Base-by-base conservation (phyloP, 1,284 basidiomycete genomes). In the Ceratobasidium sp. region DNA sequence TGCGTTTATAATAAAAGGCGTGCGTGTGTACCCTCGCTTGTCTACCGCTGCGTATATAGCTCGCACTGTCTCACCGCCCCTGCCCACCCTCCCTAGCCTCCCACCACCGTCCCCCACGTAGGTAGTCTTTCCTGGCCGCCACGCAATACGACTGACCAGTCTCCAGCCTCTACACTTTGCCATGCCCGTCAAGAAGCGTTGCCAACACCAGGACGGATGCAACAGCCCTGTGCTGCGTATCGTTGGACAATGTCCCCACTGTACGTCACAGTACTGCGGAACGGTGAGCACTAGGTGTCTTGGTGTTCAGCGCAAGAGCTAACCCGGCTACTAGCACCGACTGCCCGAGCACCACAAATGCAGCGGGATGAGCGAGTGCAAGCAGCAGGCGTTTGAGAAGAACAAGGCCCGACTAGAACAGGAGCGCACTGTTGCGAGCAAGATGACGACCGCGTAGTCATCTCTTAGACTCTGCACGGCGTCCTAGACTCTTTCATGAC, bases 331-430 rank as follows among this genome's bases (percentile, higher is more conserved):
- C 3, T 78, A 94, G 92, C 92, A 94, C 80, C 92, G 92, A 78
- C 85, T 93, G 78, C 92, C 92, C 9, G 92, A 94, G 80, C 91
- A 92, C 79, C 92, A 94, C 80, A 86, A 86, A 77, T 94, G 92
- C 83, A 86, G 87, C 78, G 90, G 93, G 76, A 84, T 95, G 76
- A 90, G 92, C 81, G 89, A 90, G 81, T 94, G 93, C 83, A 85
- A 90, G 78, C 90, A 93, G 81, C 90, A 92, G 81, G 93, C 93
- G 14, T 94, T 94, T 81, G 89, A 93, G 79, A 87, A 88, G 80
- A 94, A 94, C 85, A 94, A 94, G 88, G 86, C 85, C 73, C 92
- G 92, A 84, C 84, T 95, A 75, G 93, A 94, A 85, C 89, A 89
- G 78, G 93, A 95, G 83, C 88, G 90, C 82, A 94, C 93, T n/a